Base-by-base conservation (phyloP, 2,329 filamentous ascomycete species). In the Sporothrix brunneoviolacea region DNA sequence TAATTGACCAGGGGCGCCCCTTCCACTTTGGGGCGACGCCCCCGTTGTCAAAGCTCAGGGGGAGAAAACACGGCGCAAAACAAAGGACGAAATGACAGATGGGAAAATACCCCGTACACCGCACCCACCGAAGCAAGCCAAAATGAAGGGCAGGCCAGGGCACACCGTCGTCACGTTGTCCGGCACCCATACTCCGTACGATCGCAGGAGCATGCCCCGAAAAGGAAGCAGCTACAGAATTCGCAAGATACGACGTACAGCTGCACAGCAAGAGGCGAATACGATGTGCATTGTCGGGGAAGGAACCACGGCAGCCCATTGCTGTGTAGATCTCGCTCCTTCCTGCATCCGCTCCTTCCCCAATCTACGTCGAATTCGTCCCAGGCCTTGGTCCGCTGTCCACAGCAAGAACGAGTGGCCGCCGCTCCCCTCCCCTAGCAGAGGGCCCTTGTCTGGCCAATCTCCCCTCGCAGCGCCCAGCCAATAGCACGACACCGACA, bases 401-500 rank as follows among this genome's bases (percentile, higher is more conserved):
- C n/a, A n/a, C n/a, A n/a, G n/a, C n/a, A n/a, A n/a, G n/a, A n/a
- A n/a, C n/a, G n/a, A n/a, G n/a, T n/a, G n/a, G 24, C 24, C 24
- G 10, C 24, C 24, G 5, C 24, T 28, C 24, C 24, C 24, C 24
- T 28, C 24, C 24, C 24, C 24, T 28, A 5, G 24, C 24, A 5
- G 24, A 6, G 5, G 19, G 30, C 42, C 42, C 32, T 30, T 45
- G 32, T 4, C 13, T 19, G 19, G 30, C 32, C 33, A 36, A 45
- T 45, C 36, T 45, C 42, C 42, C 22, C 16, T n/a, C 18, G n/a
- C 18, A 3, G 28, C 30, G 36, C 27, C 36, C 45, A 48, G 27
- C 45, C 45, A 48, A 48, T 39, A 39, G 35, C 18, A 48, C 36
- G 36, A 32, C 36, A 45, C 32, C 30, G 18, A 32, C 44, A n/a